Percentiles rank a stretch among this genome's conserved stretches.
Evolutionary conservation across 2,329 filamentous ascomycete species (phyloP).

Genomic region (Fusarium austroafricanum): DNA sequence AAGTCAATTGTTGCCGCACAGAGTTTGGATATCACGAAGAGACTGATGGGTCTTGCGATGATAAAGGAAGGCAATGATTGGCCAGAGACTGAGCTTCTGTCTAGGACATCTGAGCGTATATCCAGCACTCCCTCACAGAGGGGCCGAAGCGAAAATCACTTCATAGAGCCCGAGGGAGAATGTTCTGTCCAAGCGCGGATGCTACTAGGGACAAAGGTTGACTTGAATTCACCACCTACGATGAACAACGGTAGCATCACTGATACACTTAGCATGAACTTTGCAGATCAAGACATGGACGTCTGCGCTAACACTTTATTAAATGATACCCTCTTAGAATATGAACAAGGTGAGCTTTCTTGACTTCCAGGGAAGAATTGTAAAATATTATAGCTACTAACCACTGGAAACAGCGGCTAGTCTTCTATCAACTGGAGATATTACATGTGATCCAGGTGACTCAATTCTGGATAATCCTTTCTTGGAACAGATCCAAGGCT

Average conservation of each 20-base stretch:
- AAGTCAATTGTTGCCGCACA: background rate
- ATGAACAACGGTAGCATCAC: background rate
- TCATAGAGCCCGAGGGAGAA: too few relatives aligned
- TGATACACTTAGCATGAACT: background rate
- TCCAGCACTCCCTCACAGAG: background rate
- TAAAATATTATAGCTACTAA: too few relatives aligned
- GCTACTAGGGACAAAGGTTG: accelerated
- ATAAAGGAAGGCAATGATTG: background rate
- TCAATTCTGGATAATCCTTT: too few relatives aligned
- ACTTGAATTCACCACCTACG: accelerated
- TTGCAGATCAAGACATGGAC: background rate
- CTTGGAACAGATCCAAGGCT: too few relatives aligned
- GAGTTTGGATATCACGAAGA: background rate
- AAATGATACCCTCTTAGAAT: too few relatives aligned
- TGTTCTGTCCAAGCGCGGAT: too few relatives aligned
- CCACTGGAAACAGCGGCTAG: background rate
- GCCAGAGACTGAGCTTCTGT: accelerated
- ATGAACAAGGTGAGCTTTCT: background rate
- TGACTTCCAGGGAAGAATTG: accelerated
- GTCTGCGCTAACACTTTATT: background rate
- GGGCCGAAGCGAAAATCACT: too few relatives aligned
- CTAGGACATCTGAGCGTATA: accelerated
- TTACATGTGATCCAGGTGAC: accelerated
- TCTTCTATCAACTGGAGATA: background rate
- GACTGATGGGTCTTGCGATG: background rate